A percentile compares a stretch with the other conserved stretches of the same genome.
These are phyloP conservation scores for Aureobasidium sp. DNA, from an alignment of 2,329 filamentous ascomycete genomes.

Conservation along the genomic window DNA sequence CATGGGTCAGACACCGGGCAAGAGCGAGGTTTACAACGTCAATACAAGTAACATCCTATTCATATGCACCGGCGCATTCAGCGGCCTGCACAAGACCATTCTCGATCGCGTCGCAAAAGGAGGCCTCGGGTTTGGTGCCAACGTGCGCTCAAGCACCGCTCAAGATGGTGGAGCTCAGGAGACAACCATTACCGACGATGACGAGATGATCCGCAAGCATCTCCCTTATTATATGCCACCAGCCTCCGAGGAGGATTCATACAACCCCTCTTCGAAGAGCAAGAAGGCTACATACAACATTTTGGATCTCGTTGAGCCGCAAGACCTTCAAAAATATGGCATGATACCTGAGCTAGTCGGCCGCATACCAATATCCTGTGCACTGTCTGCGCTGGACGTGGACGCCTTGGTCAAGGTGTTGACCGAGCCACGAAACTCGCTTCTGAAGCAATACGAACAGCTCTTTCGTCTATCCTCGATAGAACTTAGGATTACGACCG, in stretches of 20 bases:
- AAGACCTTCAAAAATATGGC: constrained; percentile 57
- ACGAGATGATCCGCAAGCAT: constrained; percentile 43
- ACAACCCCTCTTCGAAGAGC: constrained; percentile 60
- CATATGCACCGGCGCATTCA: constrained; percentile 92
- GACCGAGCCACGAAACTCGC: constrained; percentile 82
- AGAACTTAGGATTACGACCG: constrained; percentile 74
- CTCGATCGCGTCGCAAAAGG: constrained; percentile 79
- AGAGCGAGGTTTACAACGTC: constrained; percentile 61
- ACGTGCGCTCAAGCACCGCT: constrained; percentile 53
- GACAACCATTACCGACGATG: constrained; percentile 53
- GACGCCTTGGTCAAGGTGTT: constrained; percentile 73
- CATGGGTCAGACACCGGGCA: constrained; percentile 31
- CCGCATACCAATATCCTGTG: constrained; percentile 84
- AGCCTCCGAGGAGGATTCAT: constrained; percentile 31
- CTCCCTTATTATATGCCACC: constrained; percentile 44
- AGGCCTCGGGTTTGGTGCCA: constrained; percentile 86
- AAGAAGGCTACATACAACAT: constrained; percentile 66
- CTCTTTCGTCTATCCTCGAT: constrained; percentile 75
- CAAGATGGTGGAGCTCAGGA: constrained; percentile 47
- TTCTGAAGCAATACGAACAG: constrained; percentile 81
- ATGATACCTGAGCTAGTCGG: constrained; percentile 95
- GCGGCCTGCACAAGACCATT: constrained; percentile 81
- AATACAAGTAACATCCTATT: constrained; percentile 96
- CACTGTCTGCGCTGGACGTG: constrained; percentile 67
- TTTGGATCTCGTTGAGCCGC: constrained; percentile 65